Evolutionary conservation across 305 asterid genomes (phyloP).

Genomic region (Fraxinus paxiana): DNA sequence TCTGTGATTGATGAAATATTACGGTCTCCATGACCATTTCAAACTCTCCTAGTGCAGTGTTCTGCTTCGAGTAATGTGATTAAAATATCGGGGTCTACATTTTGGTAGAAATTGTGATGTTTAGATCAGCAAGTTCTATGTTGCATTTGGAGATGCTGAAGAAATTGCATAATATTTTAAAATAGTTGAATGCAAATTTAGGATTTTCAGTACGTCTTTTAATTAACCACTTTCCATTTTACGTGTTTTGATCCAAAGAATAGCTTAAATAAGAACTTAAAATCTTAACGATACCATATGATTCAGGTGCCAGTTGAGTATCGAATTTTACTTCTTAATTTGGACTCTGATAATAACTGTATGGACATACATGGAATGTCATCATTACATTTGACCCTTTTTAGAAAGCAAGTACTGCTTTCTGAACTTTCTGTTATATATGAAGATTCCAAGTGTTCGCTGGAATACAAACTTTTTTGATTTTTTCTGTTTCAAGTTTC

Average conservation of each 20-base stretch:
- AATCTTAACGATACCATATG: neutral
- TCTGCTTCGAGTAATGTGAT: neutral
- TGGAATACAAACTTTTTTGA: neutral
- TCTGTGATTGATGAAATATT: neutral
- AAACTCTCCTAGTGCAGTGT: neutral
- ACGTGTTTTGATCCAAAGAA: neutral
- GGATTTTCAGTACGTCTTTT: neutral
- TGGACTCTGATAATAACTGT: neutral
- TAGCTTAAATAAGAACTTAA: neutral
- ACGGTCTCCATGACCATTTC: neutral
- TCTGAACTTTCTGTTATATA: neutral
- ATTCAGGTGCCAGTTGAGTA: neutral
- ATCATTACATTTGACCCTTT: neutral
- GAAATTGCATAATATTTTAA: neutral
- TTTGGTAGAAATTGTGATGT: neutral
- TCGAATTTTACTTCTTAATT: neutral
- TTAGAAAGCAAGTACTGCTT: neutral
- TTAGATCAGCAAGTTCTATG: neutral
- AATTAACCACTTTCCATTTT: neutral
- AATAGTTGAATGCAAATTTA: neutral
- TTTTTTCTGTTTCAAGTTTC: constrained; percentile 16
- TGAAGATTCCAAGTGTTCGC: neutral
- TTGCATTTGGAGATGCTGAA: neutral
- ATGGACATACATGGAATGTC: neutral
- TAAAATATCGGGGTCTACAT: neutral